These are phyloP conservation scores for Cladosporium phlei DNA, from an alignment of 2,329 filamentous ascomycete genomes.

Conservation along the genomic window DNA sequence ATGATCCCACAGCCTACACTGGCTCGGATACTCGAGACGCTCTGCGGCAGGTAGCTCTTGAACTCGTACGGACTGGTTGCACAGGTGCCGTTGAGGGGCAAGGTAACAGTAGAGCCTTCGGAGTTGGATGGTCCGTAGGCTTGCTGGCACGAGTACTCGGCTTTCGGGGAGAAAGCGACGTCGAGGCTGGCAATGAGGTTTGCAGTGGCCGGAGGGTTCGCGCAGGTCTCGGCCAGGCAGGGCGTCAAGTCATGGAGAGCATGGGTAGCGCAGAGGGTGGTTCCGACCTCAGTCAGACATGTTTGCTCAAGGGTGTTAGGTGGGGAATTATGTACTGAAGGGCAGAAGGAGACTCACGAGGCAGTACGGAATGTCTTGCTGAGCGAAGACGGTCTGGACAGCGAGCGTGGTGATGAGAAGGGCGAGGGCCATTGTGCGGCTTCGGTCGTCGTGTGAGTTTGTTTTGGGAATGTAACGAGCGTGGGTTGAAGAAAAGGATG, in stretches of 20 bases:
- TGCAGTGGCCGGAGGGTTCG: conserved; percentile 3
- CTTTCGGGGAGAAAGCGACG: conserved; percentile 13
- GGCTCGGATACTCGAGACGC: neutral
- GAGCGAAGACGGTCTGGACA: neutral
- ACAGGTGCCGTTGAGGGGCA: conserved; percentile 16
- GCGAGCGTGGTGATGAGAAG: conserved; percentile 6
- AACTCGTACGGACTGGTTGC: conserved; percentile 17
- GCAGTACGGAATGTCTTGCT: conserved; percentile 8
- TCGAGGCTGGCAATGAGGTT: conserved; percentile 13
- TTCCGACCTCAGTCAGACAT: conserved; percentile 10
- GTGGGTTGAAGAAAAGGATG: too few species aligned
- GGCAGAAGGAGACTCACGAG: conserved; percentile 3
- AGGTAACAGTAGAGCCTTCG: conserved; percentile 4
- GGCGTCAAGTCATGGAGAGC: conserved; percentile 9
- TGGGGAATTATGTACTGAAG: neutral
- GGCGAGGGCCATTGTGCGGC: neutral
- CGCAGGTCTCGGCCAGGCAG: conserved; percentile 14
- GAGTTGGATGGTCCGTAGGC: conserved; percentile 5
- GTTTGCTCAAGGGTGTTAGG: conserved; percentile 1
- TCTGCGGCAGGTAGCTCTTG: conserved; percentile 13
- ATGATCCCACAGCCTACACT: conserved; percentile 7
- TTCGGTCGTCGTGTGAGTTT: neutral
- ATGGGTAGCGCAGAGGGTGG: conserved; percentile 4
- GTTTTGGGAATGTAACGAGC: neutral
- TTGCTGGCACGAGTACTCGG: conserved; percentile 16